phyloP scores from a whole-genome alignment of 2,329 filamentous ascomycete species.

The Fonsecaea multimorphosa region DNA sequence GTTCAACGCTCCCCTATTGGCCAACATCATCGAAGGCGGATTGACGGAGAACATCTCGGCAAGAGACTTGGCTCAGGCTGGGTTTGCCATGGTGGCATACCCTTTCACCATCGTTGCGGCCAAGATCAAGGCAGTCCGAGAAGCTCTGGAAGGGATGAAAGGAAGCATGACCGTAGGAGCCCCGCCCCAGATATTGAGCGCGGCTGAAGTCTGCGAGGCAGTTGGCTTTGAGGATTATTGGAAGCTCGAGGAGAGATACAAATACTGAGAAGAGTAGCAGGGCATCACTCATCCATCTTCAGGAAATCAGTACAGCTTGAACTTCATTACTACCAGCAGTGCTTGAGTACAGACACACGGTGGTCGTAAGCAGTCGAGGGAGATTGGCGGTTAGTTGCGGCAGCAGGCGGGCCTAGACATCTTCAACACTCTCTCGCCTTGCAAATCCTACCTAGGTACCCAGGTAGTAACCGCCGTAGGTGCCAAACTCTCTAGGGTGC shows the following conservation, averaged over 20 bases:
- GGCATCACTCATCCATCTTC: no score
- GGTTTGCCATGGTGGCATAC: slow-evolving; percentile 50
- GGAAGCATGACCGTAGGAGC: slow-evolving; percentile 50
- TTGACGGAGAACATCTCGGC: slow-evolving; percentile 52
- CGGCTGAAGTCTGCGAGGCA: slow-evolving; percentile 53
- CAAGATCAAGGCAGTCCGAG: slow-evolving; percentile 50
- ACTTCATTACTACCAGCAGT: no score
- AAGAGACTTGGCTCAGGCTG: slow-evolving; percentile 48
- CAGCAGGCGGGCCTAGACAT: no score
- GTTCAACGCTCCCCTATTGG: slow-evolving; percentile 50
- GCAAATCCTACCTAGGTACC: no score
- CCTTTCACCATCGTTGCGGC: slow-evolving; percentile 55
- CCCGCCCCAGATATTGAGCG: slow-evolving; percentile 53
- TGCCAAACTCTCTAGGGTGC: no score
- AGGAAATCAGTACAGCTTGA: no score
- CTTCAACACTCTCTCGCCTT: no score
- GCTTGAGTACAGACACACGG: no score
- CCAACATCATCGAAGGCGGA: slow-evolving; percentile 54
- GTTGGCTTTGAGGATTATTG: slow-evolving; percentile 56
- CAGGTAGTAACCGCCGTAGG: no score
- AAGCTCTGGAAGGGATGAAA: slow-evolving; percentile 51
- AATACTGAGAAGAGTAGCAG: no score
- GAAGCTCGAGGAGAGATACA: slow-evolving; percentile 31
- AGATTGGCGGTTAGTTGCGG: no score
- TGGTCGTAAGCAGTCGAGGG: no score